These are phyloP conservation scores for Linnemannia elongata DNA, from an alignment of 192 early-diverging fungal genomes.

Conservation along the genomic window DNA sequence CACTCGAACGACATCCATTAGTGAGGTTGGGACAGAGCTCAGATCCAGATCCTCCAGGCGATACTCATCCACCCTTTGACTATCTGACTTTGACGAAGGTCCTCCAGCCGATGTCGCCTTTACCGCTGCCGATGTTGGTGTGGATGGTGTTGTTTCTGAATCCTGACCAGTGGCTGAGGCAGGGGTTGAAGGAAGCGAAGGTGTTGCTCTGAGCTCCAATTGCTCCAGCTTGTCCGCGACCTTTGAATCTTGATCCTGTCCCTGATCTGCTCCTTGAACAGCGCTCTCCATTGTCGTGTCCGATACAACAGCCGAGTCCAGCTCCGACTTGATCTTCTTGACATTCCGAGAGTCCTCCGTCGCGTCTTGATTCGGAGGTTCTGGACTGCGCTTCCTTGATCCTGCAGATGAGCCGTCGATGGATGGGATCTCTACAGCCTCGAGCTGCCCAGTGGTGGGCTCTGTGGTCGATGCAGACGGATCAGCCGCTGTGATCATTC, in stretches of 20 bases:
- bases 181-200: slow-evolving; percentile 22
- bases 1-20: slow-evolving; percentile 75
- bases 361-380: neutral
- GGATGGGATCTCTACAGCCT: neutral
- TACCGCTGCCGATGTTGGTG: neutral
- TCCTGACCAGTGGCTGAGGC: neutral
- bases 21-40: slow-evolving; percentile 68
- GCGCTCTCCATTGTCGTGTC: neutral
- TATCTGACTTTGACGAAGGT: neutral
- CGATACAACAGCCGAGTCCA: slow-evolving; percentile 17
- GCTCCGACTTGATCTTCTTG: slow-evolving; percentile 49
- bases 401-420: neutral
- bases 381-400: slow-evolving; percentile 41
- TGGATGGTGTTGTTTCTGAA: slow-evolving; percentile 7
- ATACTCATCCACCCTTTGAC: slow-evolving; percentile 55
- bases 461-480: neutral
- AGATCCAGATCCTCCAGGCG: slow-evolving; percentile 65
- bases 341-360: neutral
- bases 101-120: neutral
- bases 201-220: slow-evolving; percentile 29
- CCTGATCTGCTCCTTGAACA: neutral
- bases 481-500: neutral
- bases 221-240: slow-evolving; percentile 29
- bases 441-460: neutral
- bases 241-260: slow-evolving; percentile 19